Conservation (phyloP, 441 rosid genomes). For the Theobroma grandiflorum region DNA sequence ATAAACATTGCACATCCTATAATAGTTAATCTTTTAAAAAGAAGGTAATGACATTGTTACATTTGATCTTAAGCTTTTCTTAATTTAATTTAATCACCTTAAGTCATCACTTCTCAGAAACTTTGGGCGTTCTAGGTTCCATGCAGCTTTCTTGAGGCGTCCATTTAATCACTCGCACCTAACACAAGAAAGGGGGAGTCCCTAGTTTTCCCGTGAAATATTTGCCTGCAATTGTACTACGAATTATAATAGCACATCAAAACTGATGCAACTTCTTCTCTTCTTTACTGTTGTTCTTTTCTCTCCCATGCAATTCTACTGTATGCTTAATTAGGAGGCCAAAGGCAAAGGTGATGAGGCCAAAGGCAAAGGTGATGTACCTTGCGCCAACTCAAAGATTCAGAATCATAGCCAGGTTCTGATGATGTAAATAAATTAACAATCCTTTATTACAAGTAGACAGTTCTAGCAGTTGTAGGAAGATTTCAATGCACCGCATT, state of each 20-base stretch:
- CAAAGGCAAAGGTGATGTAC: not conserved
- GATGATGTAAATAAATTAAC: constrained; percentile 1
- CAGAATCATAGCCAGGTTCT: not conserved
- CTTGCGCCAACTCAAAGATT: not conserved
- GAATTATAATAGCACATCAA: not conserved
- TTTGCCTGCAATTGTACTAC: not conserved
- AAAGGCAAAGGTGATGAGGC: not conserved
- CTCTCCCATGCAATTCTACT: not conserved
- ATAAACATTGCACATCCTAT: too few species aligned
- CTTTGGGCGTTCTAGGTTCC: not conserved
- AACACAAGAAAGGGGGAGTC: not conserved
- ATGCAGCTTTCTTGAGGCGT: not conserved
- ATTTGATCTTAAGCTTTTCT: too few species aligned
- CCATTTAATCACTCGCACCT: not conserved
- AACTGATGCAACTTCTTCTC: not conserved
- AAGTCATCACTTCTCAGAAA: not conserved
- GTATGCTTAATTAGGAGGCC: not conserved
- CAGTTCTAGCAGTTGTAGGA: not conserved
- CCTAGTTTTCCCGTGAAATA: not conserved
- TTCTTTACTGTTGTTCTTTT: not conserved
- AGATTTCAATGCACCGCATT: not conserved
- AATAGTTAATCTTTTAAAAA: too few species aligned
- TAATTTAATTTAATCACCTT: not conserved
- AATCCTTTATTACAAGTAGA: not conserved
- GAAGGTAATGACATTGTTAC: too few species aligned